phyloP scores from a whole-genome alignment of 2,329 filamentous ascomycete genomes.

The Plectosphaerella sp. region DNA sequence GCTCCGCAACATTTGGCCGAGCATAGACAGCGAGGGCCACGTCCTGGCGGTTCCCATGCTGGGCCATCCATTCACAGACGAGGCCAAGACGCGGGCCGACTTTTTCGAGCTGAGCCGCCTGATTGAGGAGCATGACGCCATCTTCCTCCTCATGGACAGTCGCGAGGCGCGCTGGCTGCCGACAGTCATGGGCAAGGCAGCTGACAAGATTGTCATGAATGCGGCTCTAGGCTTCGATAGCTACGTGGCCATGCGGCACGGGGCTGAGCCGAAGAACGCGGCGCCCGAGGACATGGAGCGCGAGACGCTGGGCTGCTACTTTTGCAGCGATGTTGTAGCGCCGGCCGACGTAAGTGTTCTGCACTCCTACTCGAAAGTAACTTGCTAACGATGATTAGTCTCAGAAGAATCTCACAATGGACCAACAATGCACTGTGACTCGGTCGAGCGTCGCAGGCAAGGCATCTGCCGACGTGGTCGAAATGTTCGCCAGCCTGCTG shows the following conservation, averaged over 20 bases:
- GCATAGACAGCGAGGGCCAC: conserved; percentile 76
- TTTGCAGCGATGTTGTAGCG: conserved; percentile 96
- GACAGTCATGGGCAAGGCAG: conserved; percentile 90
- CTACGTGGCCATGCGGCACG: conserved; percentile 96
- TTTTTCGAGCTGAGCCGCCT: conserved; percentile 71
- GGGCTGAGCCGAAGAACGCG: conserved; percentile 48
- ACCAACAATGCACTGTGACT: conserved; percentile 97
- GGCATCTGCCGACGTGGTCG: conserved; percentile 85
- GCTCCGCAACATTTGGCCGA: conserved; percentile 82
- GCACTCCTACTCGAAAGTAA: background rate
- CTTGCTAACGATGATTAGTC: conserved; percentile 51
- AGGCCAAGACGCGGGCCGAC: conserved; percentile 63
- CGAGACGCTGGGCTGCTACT: conserved; percentile 85
- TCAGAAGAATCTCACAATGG: conserved; percentile 88
- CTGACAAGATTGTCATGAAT: conserved; percentile 94
- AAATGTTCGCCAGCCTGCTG: conserved; percentile 79
- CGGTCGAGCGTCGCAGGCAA: conserved; percentile 89
- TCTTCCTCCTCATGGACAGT: conserved; percentile 97
- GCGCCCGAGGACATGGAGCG: conserved; percentile 40
- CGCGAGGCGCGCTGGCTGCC: conserved; percentile 93
- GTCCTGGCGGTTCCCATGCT: conserved; percentile 90
- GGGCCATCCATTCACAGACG: conserved; percentile 79
- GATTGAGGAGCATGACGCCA: conserved; percentile 80
- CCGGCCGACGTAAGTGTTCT: conserved; percentile 73
- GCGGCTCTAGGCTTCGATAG: conserved; percentile 94